Conservation (phyloP, 495 filamentous ascomycete species). For the Hamigera avellanea region DNA sequence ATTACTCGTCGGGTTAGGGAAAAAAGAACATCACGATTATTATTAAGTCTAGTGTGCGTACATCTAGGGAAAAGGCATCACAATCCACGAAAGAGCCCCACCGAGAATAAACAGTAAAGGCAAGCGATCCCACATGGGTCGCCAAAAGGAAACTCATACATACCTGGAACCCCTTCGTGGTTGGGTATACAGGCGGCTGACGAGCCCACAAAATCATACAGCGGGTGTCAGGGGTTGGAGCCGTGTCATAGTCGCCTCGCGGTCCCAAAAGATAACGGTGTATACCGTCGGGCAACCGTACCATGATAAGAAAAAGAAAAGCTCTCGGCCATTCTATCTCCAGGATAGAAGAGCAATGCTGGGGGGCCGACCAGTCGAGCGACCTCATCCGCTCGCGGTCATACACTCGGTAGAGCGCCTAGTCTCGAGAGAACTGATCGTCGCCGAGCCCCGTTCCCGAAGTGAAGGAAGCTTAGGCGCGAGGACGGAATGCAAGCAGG, state of each 20-base stretch:
- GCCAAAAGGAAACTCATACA: background rate
- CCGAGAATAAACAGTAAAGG: constrained; percentile 1
- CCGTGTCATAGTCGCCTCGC: no score
- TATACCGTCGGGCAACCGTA: background rate
- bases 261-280: no score
- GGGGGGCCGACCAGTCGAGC: no score
- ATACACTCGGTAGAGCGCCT: no score
- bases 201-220: constrained; percentile 7
- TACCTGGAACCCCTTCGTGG: background rate
- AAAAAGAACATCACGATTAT: constrained; percentile 10
- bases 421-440: no score
- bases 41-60: constrained; percentile 14
- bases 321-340: constrained; percentile 20
- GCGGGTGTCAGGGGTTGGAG: background rate
- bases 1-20: no score
- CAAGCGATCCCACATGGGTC: constrained; percentile 4
- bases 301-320: constrained; percentile 7
- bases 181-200: no score
- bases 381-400: background rate
- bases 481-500: constrained; percentile 31
- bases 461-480: constrained; percentile 17
- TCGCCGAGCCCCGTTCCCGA: no score
- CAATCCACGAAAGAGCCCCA: constrained; percentile 2
- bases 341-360: constrained; percentile 26
- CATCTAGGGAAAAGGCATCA: constrained; percentile 8